Percentiles rank a stretch among this genome's conserved stretches.
These are phyloP conservation scores for Collybiopsis luxurians DNA, from an alignment of 768 basidiomycete genomes.

Conservation along the genomic window DNA sequence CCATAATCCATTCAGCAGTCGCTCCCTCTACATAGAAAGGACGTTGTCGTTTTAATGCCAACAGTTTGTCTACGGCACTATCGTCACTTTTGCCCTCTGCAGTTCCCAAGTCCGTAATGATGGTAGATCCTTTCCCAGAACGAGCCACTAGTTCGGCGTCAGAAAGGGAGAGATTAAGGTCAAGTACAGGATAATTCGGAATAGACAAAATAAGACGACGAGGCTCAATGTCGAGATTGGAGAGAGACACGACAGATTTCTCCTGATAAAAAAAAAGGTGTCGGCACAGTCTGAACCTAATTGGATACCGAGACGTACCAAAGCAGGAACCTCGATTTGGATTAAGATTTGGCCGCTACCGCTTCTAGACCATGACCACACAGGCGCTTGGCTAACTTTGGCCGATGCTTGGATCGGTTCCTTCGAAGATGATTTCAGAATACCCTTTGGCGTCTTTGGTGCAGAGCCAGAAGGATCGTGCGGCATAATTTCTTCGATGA, in stretches of 20 bases:
- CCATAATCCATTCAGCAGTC: conserved; percentile 66
- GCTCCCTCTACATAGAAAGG: conserved; percentile 62
- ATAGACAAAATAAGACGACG: conserved; percentile 52
- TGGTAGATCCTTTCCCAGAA: background rate
- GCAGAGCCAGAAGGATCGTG: conserved; percentile 5
- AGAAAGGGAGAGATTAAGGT: conserved; percentile 53
- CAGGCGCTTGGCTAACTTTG: conserved; percentile 17
- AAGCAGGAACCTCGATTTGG: conserved; percentile 48
- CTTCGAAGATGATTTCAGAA: conserved; percentile 31
- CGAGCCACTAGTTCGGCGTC: conserved; percentile 49
- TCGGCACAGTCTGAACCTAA: background rate
- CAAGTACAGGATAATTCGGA: conserved; percentile 46
- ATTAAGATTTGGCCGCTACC: conserved; percentile 41
- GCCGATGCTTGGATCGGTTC: background rate
- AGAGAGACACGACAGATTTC: conserved; percentile 33
- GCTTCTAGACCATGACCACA: conserved; percentile 55
- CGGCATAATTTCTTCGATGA: conserved; percentile 45
- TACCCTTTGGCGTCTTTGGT: conserved; percentile 32
- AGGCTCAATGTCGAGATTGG: conserved; percentile 66
- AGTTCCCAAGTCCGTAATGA: conserved; percentile 13
- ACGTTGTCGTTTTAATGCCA: conserved; percentile 56
- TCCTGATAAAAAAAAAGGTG: conserved; percentile 25
- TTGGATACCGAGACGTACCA: conserved; percentile 42
- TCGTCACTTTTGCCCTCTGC: conserved; percentile 18
- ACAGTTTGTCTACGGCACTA: conserved; percentile 28